Evolutionary conservation across 83 land plant genomes (phyloP).

Genomic region (Diphasiastrum complanatum): DNA sequence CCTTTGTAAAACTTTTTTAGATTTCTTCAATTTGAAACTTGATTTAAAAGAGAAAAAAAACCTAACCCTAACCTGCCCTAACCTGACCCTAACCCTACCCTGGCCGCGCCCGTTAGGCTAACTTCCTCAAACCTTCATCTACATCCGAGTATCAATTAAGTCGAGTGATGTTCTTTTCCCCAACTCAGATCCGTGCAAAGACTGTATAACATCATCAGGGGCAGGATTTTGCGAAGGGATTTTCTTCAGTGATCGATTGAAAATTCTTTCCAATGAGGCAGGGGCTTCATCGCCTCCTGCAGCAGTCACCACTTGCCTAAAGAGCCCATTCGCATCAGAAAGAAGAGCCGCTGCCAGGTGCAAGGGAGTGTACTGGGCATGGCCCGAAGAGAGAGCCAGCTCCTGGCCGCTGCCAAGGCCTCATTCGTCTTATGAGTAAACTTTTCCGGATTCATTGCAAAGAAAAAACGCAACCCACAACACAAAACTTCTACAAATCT

Average conservation of each 20-base stretch:
- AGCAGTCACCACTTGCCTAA: slow-evolving; percentile 54
- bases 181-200: no score
- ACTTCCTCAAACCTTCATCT: no score
- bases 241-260: slow-evolving; percentile 54
- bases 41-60: no score
- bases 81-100: no score
- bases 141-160: no score
- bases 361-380: slow-evolving; percentile 78
- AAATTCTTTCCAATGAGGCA: slow-evolving; percentile 52
- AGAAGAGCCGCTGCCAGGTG: slow-evolving; percentile 61
- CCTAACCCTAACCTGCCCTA: no score
- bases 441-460: slow-evolving; percentile 92
- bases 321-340: slow-evolving; percentile 56
- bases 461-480: no score
- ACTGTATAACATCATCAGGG: slow-evolving; percentile 75
- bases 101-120: no score
- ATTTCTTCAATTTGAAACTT: no score
- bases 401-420: slow-evolving; percentile 59
- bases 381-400: slow-evolving; percentile 66
- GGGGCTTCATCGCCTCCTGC: slow-evolving; percentile 52
- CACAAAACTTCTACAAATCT: no score
- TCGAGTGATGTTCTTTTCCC: no score
- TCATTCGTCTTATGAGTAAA: slow-evolving; percentile 91
- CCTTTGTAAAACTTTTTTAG: no score
- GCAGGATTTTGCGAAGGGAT: slow-evolving; percentile 79